Conservation (phyloP, 108 stramenopile species). For the Bacterosira constricta region DNA sequence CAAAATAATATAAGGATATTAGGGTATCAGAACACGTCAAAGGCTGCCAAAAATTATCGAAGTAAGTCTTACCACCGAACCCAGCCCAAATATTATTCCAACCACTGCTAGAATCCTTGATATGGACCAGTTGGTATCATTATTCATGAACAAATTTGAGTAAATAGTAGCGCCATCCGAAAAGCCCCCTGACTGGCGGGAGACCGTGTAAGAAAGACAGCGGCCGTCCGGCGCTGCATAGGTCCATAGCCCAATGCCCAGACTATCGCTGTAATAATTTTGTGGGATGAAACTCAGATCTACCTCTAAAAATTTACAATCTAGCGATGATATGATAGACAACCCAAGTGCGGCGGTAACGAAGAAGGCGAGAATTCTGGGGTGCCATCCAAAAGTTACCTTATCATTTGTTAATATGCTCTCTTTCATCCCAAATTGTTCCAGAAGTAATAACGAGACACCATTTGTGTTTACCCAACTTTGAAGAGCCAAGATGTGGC, state of each 20-base stretch:
- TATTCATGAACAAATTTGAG: slow-evolving; percentile 12
- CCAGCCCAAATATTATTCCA: slow-evolving; percentile 4
- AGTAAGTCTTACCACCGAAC: slow-evolving; percentile 6
- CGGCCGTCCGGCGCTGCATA: neutral
- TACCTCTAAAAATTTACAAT: slow-evolving; percentile 16
- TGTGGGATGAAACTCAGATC: slow-evolving; percentile 6
- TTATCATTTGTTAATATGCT: neutral
- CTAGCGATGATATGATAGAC: neutral
- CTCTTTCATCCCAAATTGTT: neutral
- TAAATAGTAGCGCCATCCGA: neutral
- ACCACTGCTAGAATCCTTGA: slow-evolving; percentile 15
- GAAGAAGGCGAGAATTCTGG: slow-evolving; percentile 16
- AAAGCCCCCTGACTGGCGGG: slow-evolving; percentile 2
- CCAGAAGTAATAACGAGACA: no score
- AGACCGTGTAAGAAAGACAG: slow-evolving; percentile 11
- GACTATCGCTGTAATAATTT: slow-evolving; percentile 1
- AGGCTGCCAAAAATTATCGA: neutral
- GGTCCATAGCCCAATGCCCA: slow-evolving; percentile 11
- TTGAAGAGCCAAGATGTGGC: no score
- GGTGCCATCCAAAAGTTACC: slow-evolving; percentile 13
- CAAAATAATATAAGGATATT: neutral
- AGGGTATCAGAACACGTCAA: no score
- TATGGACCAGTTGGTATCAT: slow-evolving; percentile 13
- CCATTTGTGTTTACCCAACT: no score
- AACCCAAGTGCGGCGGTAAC: slow-evolving; percentile 11